Conservation (phyloP, 345 rosid species). For the Brassica juncea region DNA sequence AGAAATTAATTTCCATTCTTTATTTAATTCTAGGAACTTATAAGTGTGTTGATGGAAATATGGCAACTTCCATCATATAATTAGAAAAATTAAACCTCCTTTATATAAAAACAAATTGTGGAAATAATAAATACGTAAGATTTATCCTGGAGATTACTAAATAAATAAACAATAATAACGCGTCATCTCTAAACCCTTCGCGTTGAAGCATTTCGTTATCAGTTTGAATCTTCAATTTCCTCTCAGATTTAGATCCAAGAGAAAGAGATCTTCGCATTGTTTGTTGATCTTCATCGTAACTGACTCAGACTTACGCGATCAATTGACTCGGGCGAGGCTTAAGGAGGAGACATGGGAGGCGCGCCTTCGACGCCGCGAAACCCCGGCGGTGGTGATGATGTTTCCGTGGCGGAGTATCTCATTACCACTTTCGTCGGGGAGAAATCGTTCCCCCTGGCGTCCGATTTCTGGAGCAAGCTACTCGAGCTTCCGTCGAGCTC, state of each 20-base stretch:
- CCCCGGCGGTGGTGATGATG: conserved; percentile 51
- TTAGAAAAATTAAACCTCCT: neutral
- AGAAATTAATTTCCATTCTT: neutral
- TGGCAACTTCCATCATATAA: neutral
- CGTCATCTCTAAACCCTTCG: conserved; percentile 25
- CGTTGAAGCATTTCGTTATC: conserved; percentile 39
- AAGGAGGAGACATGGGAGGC: conserved; percentile 61
- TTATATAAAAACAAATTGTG: neutral
- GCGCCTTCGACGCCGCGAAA: conserved; percentile 82
- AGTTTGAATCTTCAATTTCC: conserved; percentile 16
- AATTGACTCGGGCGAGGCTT: conserved; percentile 43
- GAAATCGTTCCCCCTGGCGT: conserved; percentile 77
- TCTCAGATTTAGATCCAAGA: conserved; percentile 38
- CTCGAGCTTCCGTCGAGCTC: conserved; percentile 78
- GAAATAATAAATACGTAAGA: too few relatives aligned
- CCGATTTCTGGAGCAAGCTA: conserved; percentile 96
- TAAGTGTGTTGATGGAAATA: neutral
- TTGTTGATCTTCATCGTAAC: conserved; percentile 33
- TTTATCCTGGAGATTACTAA: neutral
- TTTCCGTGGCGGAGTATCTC: conserved; percentile 58
- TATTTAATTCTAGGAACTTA: neutral
- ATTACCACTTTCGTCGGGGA: conserved; percentile 87
- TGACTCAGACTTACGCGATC: conserved; percentile 35
- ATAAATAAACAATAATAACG: neutral
- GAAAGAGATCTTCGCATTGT: conserved; percentile 21